Base-by-base conservation (phyloP, 139 green algal genomes). In the Ulvella scutata region DNA sequence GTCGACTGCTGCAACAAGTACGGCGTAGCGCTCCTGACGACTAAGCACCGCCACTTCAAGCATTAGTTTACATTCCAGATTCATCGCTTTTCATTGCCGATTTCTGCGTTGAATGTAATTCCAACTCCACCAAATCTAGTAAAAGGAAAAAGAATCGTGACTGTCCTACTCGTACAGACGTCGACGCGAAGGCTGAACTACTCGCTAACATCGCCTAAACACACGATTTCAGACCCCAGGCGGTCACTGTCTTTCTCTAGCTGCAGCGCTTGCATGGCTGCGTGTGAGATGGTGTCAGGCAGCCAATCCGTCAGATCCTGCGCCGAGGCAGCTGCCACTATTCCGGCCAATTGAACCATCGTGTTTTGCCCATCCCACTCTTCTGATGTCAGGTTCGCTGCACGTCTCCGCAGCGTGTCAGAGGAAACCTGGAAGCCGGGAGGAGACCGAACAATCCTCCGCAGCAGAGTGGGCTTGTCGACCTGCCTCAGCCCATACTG, bases 1-100 rank as follows among this genome's bases (percentile, higher is more conserved):
- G 77, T 98, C 9, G 94, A 97, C 67, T 96, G 89, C 82, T 99
- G 94, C 87, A 95, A 99, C 85, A 96, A 99, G 86, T 99, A 99
- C 75, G 90, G 90, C 21, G 95, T 98, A 28, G 91, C 86, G 34
- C 87, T 99, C 43, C 44, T 99, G 20, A 95, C 90, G 43, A 99
- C 94, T 0, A 87, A 89, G 62, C 83, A 95, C 21, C 81, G 95
- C 26, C 95, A 99, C 82, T 99, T 99, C 88, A 92, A 88, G 76
- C 95, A 99, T 81, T 99, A n/a, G n/a, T n/a, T n/a, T n/a, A n/a
- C n/a, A n/a, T n/a, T n/a, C n/a, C n/a, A n/a, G n/a, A n/a, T n/a
- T n/a, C n/a, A n/a, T n/a, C n/a, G n/a, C n/a, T n/a, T n/a, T n/a
- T n/a, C n/a, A n/a, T n/a, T n/a, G n/a, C n/a, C n/a, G n/a, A n/a